Evolutionary conservation across 192 early-diverging fungal species (phyloP).

Genomic region (Chytriomyces sp.): DNA sequence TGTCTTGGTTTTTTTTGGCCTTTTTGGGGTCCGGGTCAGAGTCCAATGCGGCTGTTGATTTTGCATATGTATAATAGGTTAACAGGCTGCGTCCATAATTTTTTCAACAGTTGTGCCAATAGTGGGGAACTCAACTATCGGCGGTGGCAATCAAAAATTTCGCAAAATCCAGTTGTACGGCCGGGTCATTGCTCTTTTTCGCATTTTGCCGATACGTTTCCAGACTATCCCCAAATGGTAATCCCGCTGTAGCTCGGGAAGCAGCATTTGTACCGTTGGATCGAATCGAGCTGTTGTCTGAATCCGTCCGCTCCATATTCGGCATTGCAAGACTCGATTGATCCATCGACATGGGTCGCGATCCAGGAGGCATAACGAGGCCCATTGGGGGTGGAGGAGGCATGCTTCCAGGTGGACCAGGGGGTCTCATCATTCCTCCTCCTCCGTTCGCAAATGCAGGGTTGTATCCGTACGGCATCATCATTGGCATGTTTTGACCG

Average conservation of each 20-base stretch:
- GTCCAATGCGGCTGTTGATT: constrained; percentile 32
- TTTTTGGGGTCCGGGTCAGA: constrained; percentile 63
- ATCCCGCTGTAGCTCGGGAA: not conserved
- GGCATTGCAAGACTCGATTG: not conserved
- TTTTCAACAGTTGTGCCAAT: not conserved
- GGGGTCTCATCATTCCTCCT: constrained; percentile 12
- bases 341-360: not conserved
- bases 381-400: not conserved
- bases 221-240: constrained; percentile 27
- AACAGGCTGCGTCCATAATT: not conserved
- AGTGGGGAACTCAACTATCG: constrained; percentile 47
- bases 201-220: constrained; percentile 37
- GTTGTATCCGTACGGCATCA: constrained; percentile 20
- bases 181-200: constrained; percentile 29
- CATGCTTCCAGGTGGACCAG: constrained; percentile 15
- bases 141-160: constrained; percentile 85
- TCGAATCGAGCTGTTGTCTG: constrained; percentile 31
- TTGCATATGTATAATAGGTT: not conserved
- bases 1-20: constrained; percentile 73
- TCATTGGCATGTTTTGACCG: constrained; percentile 14
- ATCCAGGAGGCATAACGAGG: not conserved
- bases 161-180: constrained; percentile 64
- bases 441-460: not conserved
- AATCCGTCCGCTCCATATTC: constrained; percentile 7
- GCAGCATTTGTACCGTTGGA: constrained; percentile 19